phyloP scores from a whole-genome alignment of 2,329 filamentous ascomycete genomes.

The Fusarium sambucinum region DNA sequence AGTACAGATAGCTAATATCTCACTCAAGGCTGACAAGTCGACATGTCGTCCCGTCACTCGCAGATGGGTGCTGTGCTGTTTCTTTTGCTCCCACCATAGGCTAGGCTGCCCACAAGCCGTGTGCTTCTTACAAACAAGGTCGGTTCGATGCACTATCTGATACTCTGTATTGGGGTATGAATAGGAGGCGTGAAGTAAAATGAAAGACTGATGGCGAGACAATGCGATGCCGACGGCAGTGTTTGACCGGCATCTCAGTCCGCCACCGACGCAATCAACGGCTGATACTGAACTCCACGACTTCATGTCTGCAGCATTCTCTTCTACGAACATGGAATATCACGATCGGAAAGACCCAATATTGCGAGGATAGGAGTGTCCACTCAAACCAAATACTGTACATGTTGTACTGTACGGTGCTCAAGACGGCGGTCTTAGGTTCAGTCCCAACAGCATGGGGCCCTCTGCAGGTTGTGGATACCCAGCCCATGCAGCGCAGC shows the following conservation, averaged over 20 bases:
- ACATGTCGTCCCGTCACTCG: slow-evolving; percentile 16
- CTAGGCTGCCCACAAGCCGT: slow-evolving; percentile 23
- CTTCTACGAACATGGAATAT: slow-evolving; percentile 34
- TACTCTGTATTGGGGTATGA: slow-evolving; percentile 8
- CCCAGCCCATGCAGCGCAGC: slow-evolving; percentile 36
- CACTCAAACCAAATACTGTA: slow-evolving; percentile 6
- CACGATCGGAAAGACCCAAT: slow-evolving; percentile 30
- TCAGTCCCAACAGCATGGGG: slow-evolving; percentile 43
- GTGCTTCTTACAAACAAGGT: slow-evolving; percentile 6
- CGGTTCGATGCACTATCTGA: slow-evolving; percentile 9
- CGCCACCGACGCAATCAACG: slow-evolving; percentile 48
- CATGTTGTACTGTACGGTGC: slow-evolving; percentile 11
- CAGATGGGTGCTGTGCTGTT: slow-evolving; percentile 17
- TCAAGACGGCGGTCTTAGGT: slow-evolving; percentile 8
- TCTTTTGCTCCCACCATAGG: slow-evolving; percentile 6
- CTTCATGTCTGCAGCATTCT: slow-evolving; percentile 9
- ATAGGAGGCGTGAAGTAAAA: slow-evolving; percentile 17
- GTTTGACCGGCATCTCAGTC: slow-evolving; percentile 38
- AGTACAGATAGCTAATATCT: neutral
- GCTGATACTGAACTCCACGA: slow-evolving; percentile 38
- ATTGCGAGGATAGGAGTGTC: slow-evolving; percentile 19
- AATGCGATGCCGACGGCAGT: slow-evolving; percentile 46
- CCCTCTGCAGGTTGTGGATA: slow-evolving; percentile 41
- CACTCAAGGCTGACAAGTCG: slow-evolving; percentile 13
- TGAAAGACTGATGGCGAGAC: slow-evolving; percentile 22